Base-by-base conservation (phyloP, 192 early-diverging fungal species). In the Podila minutissima region DNA sequence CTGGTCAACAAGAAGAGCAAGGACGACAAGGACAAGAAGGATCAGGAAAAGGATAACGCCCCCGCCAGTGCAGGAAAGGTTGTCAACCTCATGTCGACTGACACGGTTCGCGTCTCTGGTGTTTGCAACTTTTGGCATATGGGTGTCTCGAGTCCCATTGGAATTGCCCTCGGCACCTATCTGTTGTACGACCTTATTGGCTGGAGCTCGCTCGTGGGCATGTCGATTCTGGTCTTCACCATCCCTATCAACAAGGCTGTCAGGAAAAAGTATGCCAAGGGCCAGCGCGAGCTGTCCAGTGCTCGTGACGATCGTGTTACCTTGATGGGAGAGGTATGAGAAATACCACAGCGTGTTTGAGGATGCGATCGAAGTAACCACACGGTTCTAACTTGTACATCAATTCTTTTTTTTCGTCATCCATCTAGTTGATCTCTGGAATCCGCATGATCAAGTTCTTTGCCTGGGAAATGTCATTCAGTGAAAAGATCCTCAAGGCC, bases 371-470 rank as follows among this genome's bases (percentile, higher is more conserved):
- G 28, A 20, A 17, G 29, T 8, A 37, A 2, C 35, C 6, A 17
- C n/a, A n/a, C 29, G 32, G 32, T 69, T 29, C 29, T n/a, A 13
- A 37, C 59, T 38, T 41, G 0, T 1, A 15, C 28, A 6, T 3
- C 67, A 31, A 7, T 20, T 0, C 7, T n/a, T 9, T 32, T 20
- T 55, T 32, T 20, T 55, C 53, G 0, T 55, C 24, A 8, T 55
- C 24, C 53, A 81, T 95, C 31, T 91, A 95, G 83, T 50, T 86
- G 60, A 83, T 86, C 66, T 89, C 92, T 63, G 94, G 94, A 53
- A 96, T 98, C 53, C 92, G 95, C n/a, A 91, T 95, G 63, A 91
- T 98, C 76, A 98, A 98, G 74, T 87, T 97, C 59, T 93, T 93
- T 84, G 91, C 91, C 15, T 95, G 94, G 94, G 90, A 94, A 65